These are phyloP conservation scores for Globisporangium alternatum DNA, from an alignment of 352 stramenopile genomes.

Conservation along the genomic window DNA sequence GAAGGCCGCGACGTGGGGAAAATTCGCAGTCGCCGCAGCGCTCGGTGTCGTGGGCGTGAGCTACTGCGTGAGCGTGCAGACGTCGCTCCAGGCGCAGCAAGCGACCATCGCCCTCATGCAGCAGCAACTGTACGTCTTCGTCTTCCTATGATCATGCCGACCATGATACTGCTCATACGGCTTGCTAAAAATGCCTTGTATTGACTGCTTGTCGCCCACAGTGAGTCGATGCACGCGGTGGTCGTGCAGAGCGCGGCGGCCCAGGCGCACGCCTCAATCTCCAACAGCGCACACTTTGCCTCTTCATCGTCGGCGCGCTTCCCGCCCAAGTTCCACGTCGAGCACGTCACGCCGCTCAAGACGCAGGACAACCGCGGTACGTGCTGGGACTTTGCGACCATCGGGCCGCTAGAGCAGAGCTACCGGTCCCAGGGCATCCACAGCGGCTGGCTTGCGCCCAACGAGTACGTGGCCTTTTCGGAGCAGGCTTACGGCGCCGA, in stretches of 20 bases:
- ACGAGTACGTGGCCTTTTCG: slow-evolving; percentile 59
- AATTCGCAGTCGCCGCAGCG: slow-evolving; percentile 30
- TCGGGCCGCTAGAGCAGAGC: slow-evolving; percentile 62
- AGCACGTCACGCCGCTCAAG: slow-evolving; percentile 58
- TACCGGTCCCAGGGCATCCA: slow-evolving; percentile 59
- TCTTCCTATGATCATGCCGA: background rate
- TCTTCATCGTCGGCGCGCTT: slow-evolving; percentile 16
- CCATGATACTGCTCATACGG: background rate
- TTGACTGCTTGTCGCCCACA: slow-evolving; percentile 8
- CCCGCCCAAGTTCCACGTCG: slow-evolving; percentile 56
- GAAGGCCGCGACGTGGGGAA: slow-evolving; percentile 23
- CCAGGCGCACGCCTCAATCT: slow-evolving; percentile 15
- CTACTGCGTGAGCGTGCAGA: slow-evolving; percentile 39
- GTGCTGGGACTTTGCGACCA: slow-evolving; percentile 68
- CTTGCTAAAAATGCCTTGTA: background rate
- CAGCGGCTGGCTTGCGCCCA: slow-evolving; percentile 44
- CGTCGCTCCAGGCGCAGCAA: slow-evolving; percentile 34
- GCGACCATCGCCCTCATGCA: slow-evolving; percentile 39
- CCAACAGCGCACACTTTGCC: slow-evolving; percentile 20
- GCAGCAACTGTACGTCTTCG: slow-evolving; percentile 38
- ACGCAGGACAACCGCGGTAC: slow-evolving; percentile 67
- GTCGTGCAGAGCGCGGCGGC: slow-evolving; percentile 23
- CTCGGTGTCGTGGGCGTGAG: slow-evolving; percentile 30
- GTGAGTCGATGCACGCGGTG: slow-evolving; percentile 45
- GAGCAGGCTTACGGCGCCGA: slow-evolving; percentile 68